These are phyloP conservation scores for Geotrichum phurueaensis DNA, from an alignment of 1,139 yeast species.

Conservation along the genomic window DNA sequence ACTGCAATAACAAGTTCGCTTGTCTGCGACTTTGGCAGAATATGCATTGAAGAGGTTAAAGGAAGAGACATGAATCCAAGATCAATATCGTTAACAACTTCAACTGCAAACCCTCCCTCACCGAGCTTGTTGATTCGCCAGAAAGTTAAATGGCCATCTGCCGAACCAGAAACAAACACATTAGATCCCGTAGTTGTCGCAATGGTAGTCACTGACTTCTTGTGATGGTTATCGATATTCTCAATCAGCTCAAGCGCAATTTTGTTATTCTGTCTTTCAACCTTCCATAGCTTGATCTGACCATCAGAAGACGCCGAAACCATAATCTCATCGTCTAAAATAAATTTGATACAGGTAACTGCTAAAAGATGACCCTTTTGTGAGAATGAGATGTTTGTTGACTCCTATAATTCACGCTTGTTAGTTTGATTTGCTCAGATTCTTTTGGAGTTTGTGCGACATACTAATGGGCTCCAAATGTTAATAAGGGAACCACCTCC, in stretches of 20 bases:
- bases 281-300: conserved; percentile 55
- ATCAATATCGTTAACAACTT: conserved; percentile 20
- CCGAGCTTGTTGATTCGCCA: conserved; percentile 34
- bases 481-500: conserved; percentile 76
- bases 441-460: conserved; percentile 42
- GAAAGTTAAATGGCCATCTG: conserved; percentile 21
- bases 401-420: conserved; percentile 9
- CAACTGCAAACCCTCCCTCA: conserved; percentile 37
- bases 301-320: conserved; percentile 66
- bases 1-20: conserved; percentile 50
- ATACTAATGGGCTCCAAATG: conserved; percentile 56
- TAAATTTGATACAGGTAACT: conserved; percentile 33
- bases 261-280: conserved; percentile 19
- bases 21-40: conserved; percentile 13
- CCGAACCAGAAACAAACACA: conserved; percentile 21
- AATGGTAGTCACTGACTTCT: conserved; percentile 44
- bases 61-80: conserved; percentile 53
- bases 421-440: not conserved
- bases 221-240: conserved; percentile 36
- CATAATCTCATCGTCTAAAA: conserved; percentile 38
- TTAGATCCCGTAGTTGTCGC: conserved; percentile 31
- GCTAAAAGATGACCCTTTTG: conserved; percentile 31
- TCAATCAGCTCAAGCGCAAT: conserved; percentile 29
- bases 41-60: conserved; percentile 45
- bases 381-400: conserved; percentile 23